Evolutionary conservation across 2,329 filamentous ascomycete genomes (phyloP), one percentile per base, ranked within the genome.

Genomic region (Plenodomus tracheiphilus): DNA sequence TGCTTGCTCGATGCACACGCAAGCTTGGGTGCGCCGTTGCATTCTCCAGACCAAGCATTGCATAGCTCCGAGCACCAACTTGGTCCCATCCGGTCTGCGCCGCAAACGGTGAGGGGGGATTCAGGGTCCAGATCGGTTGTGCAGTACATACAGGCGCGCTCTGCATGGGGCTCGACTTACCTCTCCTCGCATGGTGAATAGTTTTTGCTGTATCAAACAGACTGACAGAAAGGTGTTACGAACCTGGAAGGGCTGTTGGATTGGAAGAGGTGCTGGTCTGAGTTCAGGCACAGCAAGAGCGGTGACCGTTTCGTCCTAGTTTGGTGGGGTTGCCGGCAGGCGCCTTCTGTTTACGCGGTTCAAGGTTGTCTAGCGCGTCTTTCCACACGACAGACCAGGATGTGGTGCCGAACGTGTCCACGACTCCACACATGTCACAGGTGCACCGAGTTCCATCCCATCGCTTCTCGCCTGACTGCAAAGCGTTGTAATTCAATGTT

Each of bases 111-210:
- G 28, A 32, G 28, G 34, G 39, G 36, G 17, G 30, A 43, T 41
- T 37, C 47, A 47, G 47, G 46, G 43, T 41, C 49, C 40, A 41
- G 18, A 16, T 25, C 42, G 28, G 39, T 36, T 17, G 28, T 22
- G 21, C 17, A 46, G 13, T 10, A 30, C 36, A 11, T 18, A 34
- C 39, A 20, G 45, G 36, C 35, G 32, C 41, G 34, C 38, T 13
- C 22, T 16, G 47, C 47, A 44, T 43, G 43, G 34, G 39, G 46
- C 34, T 15, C 48, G 41, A 71, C 70, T 30, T 66, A 73, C 71
- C 66, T 73, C 71, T 68, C 71, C 71, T 64, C 71, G 67, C 71
- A 73, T 73, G 56, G 56, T 73, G 66, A 41, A 57, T 61, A 47
- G 57, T 46, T 45, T 53, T 53, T 32, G 56, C 63, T 69, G 64